Evolutionary conservation across 2,329 filamentous ascomycete genomes (phyloP).

Genomic region (Monosporascus sp.): DNA sequence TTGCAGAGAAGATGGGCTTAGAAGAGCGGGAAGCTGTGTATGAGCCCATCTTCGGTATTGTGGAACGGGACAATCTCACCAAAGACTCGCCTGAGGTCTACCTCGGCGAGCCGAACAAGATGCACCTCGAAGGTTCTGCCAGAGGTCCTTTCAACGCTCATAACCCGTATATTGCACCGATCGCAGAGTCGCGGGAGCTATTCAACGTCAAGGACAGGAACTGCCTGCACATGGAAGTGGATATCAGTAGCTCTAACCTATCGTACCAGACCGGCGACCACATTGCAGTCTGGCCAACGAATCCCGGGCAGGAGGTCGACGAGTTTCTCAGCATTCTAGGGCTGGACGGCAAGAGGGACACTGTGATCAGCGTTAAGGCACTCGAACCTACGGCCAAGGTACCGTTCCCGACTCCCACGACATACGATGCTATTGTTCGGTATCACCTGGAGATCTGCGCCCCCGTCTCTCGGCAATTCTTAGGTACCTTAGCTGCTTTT

Average conservation of each 20-base stretch:
- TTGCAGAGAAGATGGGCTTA: constrained; percentile 76
- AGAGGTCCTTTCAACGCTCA: constrained; percentile 94
- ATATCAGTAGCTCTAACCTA: constrained; percentile 83
- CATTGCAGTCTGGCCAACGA: constrained; percentile 95
- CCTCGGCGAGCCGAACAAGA: constrained; percentile 92
- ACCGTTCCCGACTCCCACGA: constrained; percentile 94
- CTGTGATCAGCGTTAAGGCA: constrained; percentile 82
- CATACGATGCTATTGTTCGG: constrained; percentile 85
- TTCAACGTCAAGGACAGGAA: constrained; percentile 88
- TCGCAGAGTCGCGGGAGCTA: constrained; percentile 82
- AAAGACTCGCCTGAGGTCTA: constrained; percentile 79
- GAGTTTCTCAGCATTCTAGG: constrained; percentile 77
- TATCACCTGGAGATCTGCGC: constrained; percentile 98
- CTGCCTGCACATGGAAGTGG: constrained; percentile 94
- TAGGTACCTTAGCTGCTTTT: constrained; percentile 82
- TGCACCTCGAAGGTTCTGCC: constrained; percentile 78
- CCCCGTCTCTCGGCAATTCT: constrained; percentile 91
- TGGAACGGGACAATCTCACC: constrained; percentile 67
- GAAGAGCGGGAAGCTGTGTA: constrained; percentile 96
- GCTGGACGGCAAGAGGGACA: constrained; percentile 69
- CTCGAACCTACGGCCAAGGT: constrained; percentile 95
- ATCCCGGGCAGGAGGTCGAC: constrained; percentile 87
- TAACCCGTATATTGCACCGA: constrained; percentile 94
- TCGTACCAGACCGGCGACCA: constrained; percentile 96
- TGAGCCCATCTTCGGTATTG: constrained; percentile 83